Conservation (phyloP, 371 early-diverging fungal genomes). For the Dentiscutata heterogama region DNA sequence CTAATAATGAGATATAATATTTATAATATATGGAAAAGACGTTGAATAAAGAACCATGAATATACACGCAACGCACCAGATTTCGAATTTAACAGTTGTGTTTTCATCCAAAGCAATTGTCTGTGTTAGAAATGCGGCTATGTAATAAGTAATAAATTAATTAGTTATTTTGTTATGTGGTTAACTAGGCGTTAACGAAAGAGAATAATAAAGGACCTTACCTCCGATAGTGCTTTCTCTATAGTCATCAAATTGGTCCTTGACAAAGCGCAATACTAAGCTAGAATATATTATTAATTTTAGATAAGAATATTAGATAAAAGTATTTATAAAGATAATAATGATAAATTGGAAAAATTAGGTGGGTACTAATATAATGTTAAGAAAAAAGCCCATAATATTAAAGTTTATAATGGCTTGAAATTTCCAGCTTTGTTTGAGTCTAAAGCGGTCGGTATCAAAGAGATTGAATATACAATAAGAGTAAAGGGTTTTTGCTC, state of each 20-base stretch:
- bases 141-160: not conserved
- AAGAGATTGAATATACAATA: slow-evolving; percentile 3
- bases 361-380: no score
- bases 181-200: not conserved
- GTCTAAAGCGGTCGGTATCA: not conserved
- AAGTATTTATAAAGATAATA: not conserved
- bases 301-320: not conserved
- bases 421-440: not conserved
- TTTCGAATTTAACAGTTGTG: slow-evolving; percentile 85
- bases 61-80: slow-evolving; percentile 68
- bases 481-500: no score
- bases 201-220: slow-evolving; percentile 51
- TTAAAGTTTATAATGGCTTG: not conserved
- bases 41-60: not conserved
- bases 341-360: no score
- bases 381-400: not conserved
- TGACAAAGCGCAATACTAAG: slow-evolving; percentile 95
- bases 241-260: slow-evolving; percentile 97
- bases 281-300: slow-evolving; percentile 58
- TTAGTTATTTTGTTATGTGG: no score
- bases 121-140: slow-evolving; percentile 89
- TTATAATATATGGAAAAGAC: slow-evolving; percentile 20
- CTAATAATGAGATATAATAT: slow-evolving; percentile 52
- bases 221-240: slow-evolving; percentile 98
- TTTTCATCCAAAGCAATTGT: slow-evolving; percentile 75